phyloP scores from a whole-genome alignment of 176 grass and related monocot genomes.

The Tuctoria greenei region DNA sequence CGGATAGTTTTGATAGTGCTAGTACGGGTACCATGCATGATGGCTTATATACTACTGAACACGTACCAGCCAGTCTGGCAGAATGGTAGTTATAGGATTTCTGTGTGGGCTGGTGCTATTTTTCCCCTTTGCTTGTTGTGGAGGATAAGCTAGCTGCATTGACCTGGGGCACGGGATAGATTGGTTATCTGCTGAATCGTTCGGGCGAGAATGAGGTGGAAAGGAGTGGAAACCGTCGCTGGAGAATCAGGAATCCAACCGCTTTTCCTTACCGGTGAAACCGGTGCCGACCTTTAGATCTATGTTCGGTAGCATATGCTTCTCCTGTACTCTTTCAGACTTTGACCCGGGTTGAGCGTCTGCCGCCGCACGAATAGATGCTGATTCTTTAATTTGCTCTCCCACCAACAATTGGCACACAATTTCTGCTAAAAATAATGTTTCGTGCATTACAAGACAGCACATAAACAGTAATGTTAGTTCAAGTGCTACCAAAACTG shows the following conservation, averaged over 20 bases:
- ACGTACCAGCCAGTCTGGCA: background rate
- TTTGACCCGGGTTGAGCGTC: constrained; percentile 30
- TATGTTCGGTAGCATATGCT: constrained; percentile 38
- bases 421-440: background rate
- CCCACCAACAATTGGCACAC: background rate
- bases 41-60: background rate
- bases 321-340: background rate
- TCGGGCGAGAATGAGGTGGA: constrained; percentile 46
- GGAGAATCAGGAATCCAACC: constrained; percentile 40
- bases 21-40: background rate
- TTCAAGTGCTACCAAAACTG: constrained; percentile 5
- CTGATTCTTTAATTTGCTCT: background rate
- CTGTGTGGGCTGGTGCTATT: background rate
- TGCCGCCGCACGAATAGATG: constrained; percentile 11
- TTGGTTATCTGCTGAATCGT: background rate
- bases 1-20: background rate
- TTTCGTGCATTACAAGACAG: constrained; percentile 32
- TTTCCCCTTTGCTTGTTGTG: background rate
- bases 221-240: constrained; percentile 28
- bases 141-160: constrained; percentile 28
- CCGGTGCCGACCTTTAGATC: background rate
- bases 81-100: background rate
- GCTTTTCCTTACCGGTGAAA: constrained; percentile 42
- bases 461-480: constrained; percentile 21
- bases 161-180: background rate